Evolutionary conservation across 371 early-diverging fungal genomes (phyloP).

Genomic region (Coemansia sp.): DNA sequence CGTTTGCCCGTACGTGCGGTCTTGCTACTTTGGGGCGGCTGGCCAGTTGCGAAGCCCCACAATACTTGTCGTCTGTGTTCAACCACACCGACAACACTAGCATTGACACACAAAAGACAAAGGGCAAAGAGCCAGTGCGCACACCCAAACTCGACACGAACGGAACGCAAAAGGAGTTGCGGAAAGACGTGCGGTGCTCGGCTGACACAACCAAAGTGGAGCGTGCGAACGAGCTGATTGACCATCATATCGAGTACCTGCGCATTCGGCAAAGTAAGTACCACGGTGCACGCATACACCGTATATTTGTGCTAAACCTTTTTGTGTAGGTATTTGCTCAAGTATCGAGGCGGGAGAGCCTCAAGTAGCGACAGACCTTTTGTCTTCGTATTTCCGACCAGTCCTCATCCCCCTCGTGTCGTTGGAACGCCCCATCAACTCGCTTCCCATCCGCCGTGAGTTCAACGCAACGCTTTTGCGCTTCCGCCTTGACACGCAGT

Average conservation of each 20-base stretch:
- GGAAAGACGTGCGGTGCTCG: constrained; percentile 4
- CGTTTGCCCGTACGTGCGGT: constrained; percentile 41
- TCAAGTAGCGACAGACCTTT: constrained; percentile 37
- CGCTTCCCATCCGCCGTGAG: constrained; percentile 28
- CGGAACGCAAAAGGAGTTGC: background rate
- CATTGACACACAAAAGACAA: constrained; percentile 1
- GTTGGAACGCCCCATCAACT: background rate
- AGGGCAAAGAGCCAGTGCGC: constrained; percentile 6
- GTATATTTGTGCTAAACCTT: background rate
- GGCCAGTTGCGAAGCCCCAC: constrained; percentile 11
- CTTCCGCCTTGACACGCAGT: constrained; percentile 44
- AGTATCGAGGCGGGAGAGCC: constrained; percentile 45
- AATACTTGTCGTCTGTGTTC: constrained; percentile 19
- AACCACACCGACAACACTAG: background rate
- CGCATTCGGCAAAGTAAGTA: constrained; percentile 43
- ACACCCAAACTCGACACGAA: background rate
- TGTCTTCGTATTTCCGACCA: constrained; percentile 35
- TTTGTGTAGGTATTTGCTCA: constrained; percentile 28
- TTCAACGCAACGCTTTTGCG: constrained; percentile 40
- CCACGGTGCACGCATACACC: no score
- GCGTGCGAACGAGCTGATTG: constrained; percentile 35
- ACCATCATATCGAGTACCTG: constrained; percentile 44
- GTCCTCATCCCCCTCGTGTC: constrained; percentile 37
- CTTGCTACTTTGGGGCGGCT: constrained; percentile 31
- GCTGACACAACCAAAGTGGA: constrained; percentile 5